Evolutionary conservation across 2,329 filamentous ascomycete genomes (phyloP).

Genomic region (Colletotrichum gigasporum): DNA sequence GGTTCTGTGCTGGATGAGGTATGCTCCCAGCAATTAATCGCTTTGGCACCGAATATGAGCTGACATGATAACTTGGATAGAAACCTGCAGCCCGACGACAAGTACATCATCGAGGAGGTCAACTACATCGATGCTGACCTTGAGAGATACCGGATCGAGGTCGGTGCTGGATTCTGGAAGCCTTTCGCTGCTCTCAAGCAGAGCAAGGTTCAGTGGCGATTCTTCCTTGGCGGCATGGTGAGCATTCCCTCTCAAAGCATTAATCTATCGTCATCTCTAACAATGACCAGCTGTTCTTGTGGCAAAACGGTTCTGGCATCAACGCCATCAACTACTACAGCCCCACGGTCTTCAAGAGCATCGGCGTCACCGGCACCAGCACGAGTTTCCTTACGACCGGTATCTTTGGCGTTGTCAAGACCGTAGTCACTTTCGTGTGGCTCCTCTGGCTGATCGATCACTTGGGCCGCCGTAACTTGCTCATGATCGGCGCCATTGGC

Average conservation of each 20-base stretch:
- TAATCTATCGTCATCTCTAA: background rate
- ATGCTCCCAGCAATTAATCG: background rate
- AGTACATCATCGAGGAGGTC: slow-evolving; percentile 79
- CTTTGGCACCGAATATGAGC: background rate
- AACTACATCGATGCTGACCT: slow-evolving; percentile 75
- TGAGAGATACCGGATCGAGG: slow-evolving; percentile 68
- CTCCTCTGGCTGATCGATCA: slow-evolving; percentile 75
- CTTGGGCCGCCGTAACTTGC: slow-evolving; percentile 61
- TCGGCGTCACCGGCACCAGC: slow-evolving; percentile 56
- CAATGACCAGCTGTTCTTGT: slow-evolving; percentile 69
- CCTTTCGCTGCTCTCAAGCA: slow-evolving; percentile 69
- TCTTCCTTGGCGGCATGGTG: slow-evolving; percentile 73
- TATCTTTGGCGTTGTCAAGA: slow-evolving; percentile 82
- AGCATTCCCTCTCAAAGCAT: background rate
- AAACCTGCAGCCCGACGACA: slow-evolving; percentile 62
- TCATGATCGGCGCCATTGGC: slow-evolving; percentile 68
- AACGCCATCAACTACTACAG: slow-evolving; percentile 83
- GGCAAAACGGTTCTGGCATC: slow-evolving; percentile 78
- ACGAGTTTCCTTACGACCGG: slow-evolving; percentile 70
- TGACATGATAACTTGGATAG: background rate
- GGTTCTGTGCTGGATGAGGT: slow-evolving; percentile 68
- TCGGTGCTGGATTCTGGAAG: slow-evolving; percentile 80
- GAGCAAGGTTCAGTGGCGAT: slow-evolving; percentile 71
- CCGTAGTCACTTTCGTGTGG: slow-evolving; percentile 73
- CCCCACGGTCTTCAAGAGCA: slow-evolving; percentile 71